Conservation (phyloP, 2,329 filamentous ascomycete genomes). For the Colletotrichum spaethianum region DNA sequence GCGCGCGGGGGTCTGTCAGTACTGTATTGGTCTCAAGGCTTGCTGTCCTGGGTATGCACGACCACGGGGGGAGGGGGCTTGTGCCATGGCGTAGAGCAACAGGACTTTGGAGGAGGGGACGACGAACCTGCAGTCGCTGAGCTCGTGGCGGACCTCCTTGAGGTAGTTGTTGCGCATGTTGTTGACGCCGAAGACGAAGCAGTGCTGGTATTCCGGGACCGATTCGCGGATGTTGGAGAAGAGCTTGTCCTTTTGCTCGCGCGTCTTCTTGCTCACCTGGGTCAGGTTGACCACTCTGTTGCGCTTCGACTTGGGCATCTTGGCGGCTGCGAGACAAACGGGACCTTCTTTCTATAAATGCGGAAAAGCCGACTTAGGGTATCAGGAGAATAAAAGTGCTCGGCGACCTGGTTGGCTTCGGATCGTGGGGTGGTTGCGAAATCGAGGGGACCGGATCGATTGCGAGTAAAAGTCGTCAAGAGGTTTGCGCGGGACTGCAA, state of each 20-base stretch:
- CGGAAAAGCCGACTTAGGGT: not conserved
- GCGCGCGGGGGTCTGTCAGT: not conserved
- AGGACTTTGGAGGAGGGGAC: constrained; percentile 4
- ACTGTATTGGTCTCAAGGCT: not conserved
- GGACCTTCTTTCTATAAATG: not conserved
- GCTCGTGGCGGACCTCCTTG: constrained; percentile 89
- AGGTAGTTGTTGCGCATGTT: constrained; percentile 99
- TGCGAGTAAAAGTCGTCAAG: constrained; percentile 19
- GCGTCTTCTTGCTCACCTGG: constrained; percentile 91
- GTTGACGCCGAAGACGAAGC: constrained; percentile 93
- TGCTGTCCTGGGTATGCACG: not conserved
- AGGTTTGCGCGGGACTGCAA: constrained; percentile 21
- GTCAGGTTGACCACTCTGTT: constrained; percentile 90
- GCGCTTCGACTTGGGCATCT: constrained; percentile 98
- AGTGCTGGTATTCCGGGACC: constrained; percentile 87
- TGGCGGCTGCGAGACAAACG: constrained; percentile 48
- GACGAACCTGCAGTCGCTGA: constrained; percentile 84
- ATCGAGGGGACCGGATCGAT: not conserved
- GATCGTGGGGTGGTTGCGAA: not conserved
- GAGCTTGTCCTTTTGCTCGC: constrained; percentile 91
- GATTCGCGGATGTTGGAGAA: constrained; percentile 90
- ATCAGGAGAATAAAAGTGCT: not conserved
- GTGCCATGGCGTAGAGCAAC: not conserved
- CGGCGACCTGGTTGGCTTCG: not conserved
- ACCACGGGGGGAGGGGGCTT: not conserved